These are phyloP conservation scores for Phytophthora capsici DNA, from an alignment of 352 stramenopile species.

Conservation along the genomic window DNA sequence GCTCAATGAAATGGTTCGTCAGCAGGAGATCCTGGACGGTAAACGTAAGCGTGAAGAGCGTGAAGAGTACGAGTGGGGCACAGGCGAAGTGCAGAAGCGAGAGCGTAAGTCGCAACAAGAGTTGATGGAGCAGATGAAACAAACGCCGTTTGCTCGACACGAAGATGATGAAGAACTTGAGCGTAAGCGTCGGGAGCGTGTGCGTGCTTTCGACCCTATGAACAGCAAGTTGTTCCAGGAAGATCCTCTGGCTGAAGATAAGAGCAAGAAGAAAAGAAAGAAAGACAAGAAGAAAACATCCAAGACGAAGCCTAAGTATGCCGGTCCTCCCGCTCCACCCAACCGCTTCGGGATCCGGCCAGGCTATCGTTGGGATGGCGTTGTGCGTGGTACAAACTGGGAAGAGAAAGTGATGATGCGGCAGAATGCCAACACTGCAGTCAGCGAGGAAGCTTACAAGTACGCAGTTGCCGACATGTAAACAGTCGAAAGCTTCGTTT, in stretches of 20 bases:
- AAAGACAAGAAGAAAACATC: constrained; percentile 45
- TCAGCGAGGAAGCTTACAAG: constrained; percentile 79
- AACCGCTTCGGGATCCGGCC: constrained; percentile 93
- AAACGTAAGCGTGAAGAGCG: constrained; percentile 78
- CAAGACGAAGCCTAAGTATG: constrained; percentile 66
- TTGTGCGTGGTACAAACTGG: constrained; percentile 96
- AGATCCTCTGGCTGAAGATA: constrained; percentile 44
- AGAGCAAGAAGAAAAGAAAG: constrained; percentile 48
- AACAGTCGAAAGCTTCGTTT: neutral
- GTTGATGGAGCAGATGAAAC: constrained; percentile 70
- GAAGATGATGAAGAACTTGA: constrained; percentile 81
- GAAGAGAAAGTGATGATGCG: constrained; percentile 93
- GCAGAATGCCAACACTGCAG: constrained; percentile 67
- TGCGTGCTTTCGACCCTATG: constrained; percentile 80
- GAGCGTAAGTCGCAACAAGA: constrained; percentile 64
- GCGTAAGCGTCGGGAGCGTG: constrained; percentile 54
- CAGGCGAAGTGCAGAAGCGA: constrained; percentile 81
- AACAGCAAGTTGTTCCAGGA: constrained; percentile 82
- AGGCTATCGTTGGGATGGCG: constrained; percentile 98
- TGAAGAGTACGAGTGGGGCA: constrained; percentile 88
- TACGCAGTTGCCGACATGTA: constrained; percentile 89
- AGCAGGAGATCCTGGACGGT: constrained; percentile 80
- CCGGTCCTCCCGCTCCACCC: constrained; percentile 69
- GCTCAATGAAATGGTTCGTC: constrained; percentile 83
- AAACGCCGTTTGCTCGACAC: constrained; percentile 66